Percentiles rank a stretch among this genome's conserved stretches.
phyloP scores from a whole-genome alignment of 257 asterid species.

The Nicotiana noctiflora region DNA sequence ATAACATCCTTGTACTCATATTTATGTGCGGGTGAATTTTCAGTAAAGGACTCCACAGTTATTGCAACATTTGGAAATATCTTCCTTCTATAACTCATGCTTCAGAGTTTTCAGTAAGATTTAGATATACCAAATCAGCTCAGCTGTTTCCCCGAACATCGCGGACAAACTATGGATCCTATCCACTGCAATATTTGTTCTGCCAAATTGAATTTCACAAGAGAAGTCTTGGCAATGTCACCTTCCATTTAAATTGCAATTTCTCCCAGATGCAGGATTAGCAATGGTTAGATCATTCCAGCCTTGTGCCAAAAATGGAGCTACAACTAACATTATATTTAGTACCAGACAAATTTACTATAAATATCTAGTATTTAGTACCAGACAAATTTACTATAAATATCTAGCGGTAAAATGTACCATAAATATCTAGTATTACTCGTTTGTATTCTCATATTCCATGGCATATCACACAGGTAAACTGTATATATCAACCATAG shows the following conservation, averaged over 20 bases:
- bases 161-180: not conserved
- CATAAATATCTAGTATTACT: not conserved
- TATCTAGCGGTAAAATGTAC: not conserved
- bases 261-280: not conserved
- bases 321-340: not conserved
- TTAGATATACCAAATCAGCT: not conserved
- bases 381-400: not conserved
- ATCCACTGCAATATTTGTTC: not conserved
- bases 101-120: not conserved
- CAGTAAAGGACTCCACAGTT: not conserved
- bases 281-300: not conserved
- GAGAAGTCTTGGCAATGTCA: not conserved
- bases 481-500: not conserved
- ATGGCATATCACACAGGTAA: not conserved
- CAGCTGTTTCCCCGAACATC: not conserved
- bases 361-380: not conserved
- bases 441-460: not conserved
- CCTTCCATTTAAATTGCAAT: not conserved
- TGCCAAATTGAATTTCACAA: not conserved
- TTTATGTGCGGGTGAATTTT: not conserved
- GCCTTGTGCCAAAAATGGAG: not conserved
- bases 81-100: not conserved
- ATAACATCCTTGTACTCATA: not conserved
- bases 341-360: not conserved
- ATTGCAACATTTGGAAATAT: not conserved